phyloP scores from a whole-genome alignment of 257 asterid species.

The Plantago ovata region DNA sequence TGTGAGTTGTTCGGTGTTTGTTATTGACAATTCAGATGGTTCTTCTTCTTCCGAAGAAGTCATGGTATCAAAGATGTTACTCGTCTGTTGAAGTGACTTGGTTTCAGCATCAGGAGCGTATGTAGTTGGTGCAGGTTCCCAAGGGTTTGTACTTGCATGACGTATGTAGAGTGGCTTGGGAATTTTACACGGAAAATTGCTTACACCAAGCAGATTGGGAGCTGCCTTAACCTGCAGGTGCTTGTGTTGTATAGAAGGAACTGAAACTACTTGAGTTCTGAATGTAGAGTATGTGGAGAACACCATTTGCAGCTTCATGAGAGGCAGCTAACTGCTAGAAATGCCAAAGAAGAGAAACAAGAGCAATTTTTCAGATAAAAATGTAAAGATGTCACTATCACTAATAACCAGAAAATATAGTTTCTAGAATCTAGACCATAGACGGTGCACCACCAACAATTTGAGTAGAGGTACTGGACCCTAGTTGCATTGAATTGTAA shows the following conservation, averaged over 20 bases:
- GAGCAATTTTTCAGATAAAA: constrained; percentile 18
- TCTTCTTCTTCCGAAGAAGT: constrained; percentile 36
- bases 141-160: constrained; percentile 47
- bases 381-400: too few species aligned
- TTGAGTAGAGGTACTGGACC: not conserved
- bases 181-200: constrained; percentile 14
- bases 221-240: constrained; percentile 27
- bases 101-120: constrained; percentile 44
- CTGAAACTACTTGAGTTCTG: constrained; percentile 27
- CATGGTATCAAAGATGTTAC: constrained; percentile 59
- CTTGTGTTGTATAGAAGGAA: constrained; percentile 28
- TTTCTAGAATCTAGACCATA: too few species aligned
- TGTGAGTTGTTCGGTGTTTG: constrained; percentile 30
- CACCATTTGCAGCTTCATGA: constrained; percentile 42
- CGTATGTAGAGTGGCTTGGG: constrained; percentile 19
- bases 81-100: constrained; percentile 32
- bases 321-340: constrained; percentile 18
- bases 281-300: constrained; percentile 37
- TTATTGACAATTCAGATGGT: constrained; percentile 30
- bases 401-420: too few species aligned
- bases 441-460: not conserved
- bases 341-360: constrained; percentile 32
- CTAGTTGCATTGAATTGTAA: not conserved
- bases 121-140: constrained; percentile 72
- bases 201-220: constrained; percentile 25